These are phyloP conservation scores for Yarrowia sp. DNA, from an alignment of 805 yeast genomes.

Conservation along the genomic window DNA sequence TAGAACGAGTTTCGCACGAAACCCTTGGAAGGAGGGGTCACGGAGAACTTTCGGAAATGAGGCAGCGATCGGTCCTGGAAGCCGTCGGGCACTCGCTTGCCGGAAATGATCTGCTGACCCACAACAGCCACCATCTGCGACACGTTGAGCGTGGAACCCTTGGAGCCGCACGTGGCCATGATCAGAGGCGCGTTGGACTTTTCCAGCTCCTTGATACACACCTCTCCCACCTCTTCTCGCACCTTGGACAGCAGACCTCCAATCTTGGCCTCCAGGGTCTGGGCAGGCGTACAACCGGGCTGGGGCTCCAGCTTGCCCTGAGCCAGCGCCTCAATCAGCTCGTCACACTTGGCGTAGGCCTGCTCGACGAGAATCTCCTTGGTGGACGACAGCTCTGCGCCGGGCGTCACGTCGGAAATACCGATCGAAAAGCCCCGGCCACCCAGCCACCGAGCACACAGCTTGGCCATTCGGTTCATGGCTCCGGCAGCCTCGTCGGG, in stretches of 20 bases:
- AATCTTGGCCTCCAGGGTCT: conserved; percentile 95
- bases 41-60: conserved; percentile 93
- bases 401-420: conserved; percentile 96
- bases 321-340: conserved; percentile 76
- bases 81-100: conserved; percentile 99
- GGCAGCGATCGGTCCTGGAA: conserved; percentile 98
- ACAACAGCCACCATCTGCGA: conserved; percentile 99
- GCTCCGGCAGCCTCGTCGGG: conserved; percentile 93
- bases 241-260: conserved; percentile 96
- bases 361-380: conserved; percentile 89
- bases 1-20: conserved; percentile 95
- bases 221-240: conserved; percentile 98
- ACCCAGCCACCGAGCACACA: conserved; percentile 94
- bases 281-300: conserved; percentile 99
- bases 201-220: conserved; percentile 90
- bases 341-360: conserved; percentile 92
- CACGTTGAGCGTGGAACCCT: conserved; percentile 96
- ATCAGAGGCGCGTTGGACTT: conserved; percentile 93
- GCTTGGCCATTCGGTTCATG: conserved; percentile 99
- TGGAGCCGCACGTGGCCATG: conserved; percentile 99
- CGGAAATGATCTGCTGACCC: conserved; percentile 98
- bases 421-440: conserved; percentile 97
- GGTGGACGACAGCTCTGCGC: conserved; percentile 69
- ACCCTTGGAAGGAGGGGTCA: conserved; percentile 97
- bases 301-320: conserved; percentile 94